phyloP scores from a whole-genome alignment of 352 stramenopile species.

The Lagenidium giganteum region DNA sequence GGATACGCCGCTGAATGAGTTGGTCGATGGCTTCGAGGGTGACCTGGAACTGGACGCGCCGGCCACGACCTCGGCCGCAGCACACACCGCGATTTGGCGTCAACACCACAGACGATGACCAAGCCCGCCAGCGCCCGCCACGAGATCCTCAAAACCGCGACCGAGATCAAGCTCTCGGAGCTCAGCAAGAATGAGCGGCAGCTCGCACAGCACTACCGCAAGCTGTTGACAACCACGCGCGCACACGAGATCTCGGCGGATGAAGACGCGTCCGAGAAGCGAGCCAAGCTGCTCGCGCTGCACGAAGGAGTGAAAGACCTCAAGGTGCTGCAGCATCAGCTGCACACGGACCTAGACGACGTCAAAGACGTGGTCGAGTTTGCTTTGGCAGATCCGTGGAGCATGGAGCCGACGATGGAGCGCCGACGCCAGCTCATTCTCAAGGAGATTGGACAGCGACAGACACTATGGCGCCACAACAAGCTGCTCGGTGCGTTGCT shows the following conservation, averaged over 20 bases:
- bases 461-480: constrained; percentile 13
- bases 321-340: constrained; percentile 5
- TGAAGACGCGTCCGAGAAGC: neutral
- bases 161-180: constrained; percentile 16
- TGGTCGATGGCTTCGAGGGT: no score
- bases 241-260: neutral
- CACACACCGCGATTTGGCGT: no score
- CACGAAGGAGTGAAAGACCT: constrained; percentile 14
- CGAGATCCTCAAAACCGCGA: constrained; percentile 16
- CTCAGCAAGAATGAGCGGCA: constrained; percentile 11
- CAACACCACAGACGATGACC: no score
- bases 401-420: constrained; percentile 3
- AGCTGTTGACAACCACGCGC: neutral
- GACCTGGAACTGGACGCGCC: no score
- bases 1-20: no score
- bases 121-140: no score
- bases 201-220: constrained; percentile 6
- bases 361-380: constrained; percentile 11
- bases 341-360: constrained; percentile 7
- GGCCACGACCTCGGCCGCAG: no score
- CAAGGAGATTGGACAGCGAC: constrained; percentile 8
- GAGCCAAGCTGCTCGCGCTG: neutral
- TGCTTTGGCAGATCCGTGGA: constrained; percentile 8
- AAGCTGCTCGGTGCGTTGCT: constrained; percentile 9
- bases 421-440: constrained; percentile 1